Evolutionary conservation across 2,329 filamentous ascomycete species (phyloP).

Genomic region (Sporothrix euskadiensis): DNA sequence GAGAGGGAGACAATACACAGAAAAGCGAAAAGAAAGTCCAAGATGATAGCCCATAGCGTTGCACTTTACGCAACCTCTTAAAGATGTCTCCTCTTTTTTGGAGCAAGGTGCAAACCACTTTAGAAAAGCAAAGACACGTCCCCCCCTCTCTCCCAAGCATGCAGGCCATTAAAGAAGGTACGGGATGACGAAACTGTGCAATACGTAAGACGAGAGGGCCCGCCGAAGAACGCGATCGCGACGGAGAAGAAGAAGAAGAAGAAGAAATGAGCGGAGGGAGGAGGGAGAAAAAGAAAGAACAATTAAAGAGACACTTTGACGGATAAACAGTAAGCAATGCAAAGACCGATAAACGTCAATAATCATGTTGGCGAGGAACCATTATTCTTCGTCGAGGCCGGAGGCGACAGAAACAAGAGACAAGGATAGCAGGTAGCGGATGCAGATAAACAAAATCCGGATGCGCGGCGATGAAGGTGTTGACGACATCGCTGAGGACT

Average conservation of each 20-base stretch:
- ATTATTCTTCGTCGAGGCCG: neutral
- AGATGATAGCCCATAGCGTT: conserved; percentile 5
- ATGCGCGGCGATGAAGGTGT: neutral
- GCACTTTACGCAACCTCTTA: conserved; percentile 18
- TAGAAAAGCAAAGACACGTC: conserved; percentile 10
- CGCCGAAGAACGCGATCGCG: neutral
- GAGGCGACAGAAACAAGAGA: neutral
- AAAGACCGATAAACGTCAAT: neutral
- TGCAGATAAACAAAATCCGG: neutral
- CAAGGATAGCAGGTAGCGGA: neutral
- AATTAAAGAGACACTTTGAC: neutral
- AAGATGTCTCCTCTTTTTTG: neutral
- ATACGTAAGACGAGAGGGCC: neutral
- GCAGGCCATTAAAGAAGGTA: neutral
- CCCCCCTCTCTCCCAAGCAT: neutral
- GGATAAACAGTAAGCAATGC: neutral
- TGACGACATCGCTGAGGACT: neutral
- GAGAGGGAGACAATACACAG: neutral
- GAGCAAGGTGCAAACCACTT: neutral
- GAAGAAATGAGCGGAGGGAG: neutral
- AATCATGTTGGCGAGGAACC: neutral
- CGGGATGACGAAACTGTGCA: neutral
- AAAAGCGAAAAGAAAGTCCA: neutral
- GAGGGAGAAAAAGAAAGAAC: neutral
- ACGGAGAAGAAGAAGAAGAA: neutral